Evolutionary conservation across 306 rosid species (phyloP).

Genomic region (Abrus pulchellus): DNA sequence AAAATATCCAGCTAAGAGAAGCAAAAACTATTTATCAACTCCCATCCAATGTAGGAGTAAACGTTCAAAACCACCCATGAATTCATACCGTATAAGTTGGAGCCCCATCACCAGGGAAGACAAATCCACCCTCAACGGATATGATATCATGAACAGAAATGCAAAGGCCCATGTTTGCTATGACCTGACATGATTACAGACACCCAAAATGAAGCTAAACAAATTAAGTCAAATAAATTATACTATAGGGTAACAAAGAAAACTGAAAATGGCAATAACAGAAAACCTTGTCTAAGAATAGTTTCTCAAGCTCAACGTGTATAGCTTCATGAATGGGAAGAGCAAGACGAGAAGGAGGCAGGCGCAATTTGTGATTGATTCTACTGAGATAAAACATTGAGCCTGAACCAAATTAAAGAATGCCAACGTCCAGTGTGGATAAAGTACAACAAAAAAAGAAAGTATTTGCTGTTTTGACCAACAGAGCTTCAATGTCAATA

Average conservation of each 20-base stretch:
- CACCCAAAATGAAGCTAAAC: constrained; percentile 38
- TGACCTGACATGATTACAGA: constrained; percentile 62
- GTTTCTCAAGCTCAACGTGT: constrained; percentile 74
- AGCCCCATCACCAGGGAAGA: constrained; percentile 79
- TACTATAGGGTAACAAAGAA: not conserved
- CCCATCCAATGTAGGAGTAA: not conserved
- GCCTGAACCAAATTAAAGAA: constrained; percentile 38
- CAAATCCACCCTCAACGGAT: constrained; percentile 75
- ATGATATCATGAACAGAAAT: constrained; percentile 75
- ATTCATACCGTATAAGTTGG: constrained; percentile 75
- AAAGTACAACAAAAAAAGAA: too few relatives aligned
- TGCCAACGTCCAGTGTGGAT: not conserved
- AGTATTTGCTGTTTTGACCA: too few relatives aligned
- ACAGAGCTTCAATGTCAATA: too few relatives aligned
- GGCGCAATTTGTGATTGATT: constrained; percentile 72
- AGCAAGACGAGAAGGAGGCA: constrained; percentile 73
- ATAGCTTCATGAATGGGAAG: constrained; percentile 72
- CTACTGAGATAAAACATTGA: constrained; percentile 88
- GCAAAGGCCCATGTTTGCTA: constrained; percentile 86
- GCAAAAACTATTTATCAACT: not conserved
- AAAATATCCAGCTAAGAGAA: constrained; percentile 24
- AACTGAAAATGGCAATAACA: constrained; percentile 24
- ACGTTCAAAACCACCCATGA: constrained; percentile 36
- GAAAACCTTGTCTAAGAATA: constrained; percentile 80
- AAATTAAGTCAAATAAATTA: constrained; percentile 19